Conservation (phyloP, 805 yeast genomes). For the Pichia paraexigua region DNA sequence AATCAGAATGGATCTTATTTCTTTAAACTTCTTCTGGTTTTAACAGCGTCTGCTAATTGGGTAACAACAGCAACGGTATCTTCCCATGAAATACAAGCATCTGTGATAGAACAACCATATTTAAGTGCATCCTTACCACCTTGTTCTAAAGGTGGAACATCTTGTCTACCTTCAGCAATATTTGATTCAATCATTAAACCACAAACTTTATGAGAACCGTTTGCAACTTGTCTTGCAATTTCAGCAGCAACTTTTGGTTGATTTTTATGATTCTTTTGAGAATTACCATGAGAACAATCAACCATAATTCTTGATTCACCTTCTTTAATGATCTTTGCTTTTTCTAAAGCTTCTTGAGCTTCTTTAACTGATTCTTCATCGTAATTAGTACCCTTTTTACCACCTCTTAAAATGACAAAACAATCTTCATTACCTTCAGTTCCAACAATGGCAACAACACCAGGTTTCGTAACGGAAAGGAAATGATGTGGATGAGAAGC, state of each 20-base stretch:
- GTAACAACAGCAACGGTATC: slow-evolving; percentile 67
- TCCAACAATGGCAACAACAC: slow-evolving; percentile 91
- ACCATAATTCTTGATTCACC: slow-evolving; percentile 74
- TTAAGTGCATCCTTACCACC: slow-evolving; percentile 69
- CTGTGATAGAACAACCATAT: slow-evolving; percentile 96
- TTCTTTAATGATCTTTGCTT: slow-evolving; percentile 30
- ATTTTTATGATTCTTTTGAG: slow-evolving; percentile 81
- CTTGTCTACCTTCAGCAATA: slow-evolving; percentile 87
- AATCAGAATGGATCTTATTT: neutral
- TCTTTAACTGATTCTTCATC: slow-evolving; percentile 66
- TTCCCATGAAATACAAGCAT: slow-evolving; percentile 92
- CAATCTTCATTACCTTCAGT: slow-evolving; percentile 90
- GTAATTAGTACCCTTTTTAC: slow-evolving; percentile 85
- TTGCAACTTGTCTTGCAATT: slow-evolving; percentile 69
- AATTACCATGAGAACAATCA: slow-evolving; percentile 97
- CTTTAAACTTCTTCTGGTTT: slow-evolving; percentile 51
- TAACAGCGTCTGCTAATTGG: slow-evolving; percentile 71
- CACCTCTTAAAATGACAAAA: slow-evolving; percentile 92
- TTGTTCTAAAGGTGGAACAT: slow-evolving; percentile 54
- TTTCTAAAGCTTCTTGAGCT: slow-evolving; percentile 53
- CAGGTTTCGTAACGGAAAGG: slow-evolving; percentile 91
- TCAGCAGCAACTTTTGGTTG: slow-evolving; percentile 83
- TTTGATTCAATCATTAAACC: slow-evolving; percentile 97
- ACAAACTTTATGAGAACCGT: slow-evolving; percentile 69
- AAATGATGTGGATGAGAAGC: slow-evolving; percentile 93